A percentile compares a stretch with the other conserved stretches of the same genome.
Conservation (phyloP, 805 yeast species). For the Pichia cabralensis region DNA sequence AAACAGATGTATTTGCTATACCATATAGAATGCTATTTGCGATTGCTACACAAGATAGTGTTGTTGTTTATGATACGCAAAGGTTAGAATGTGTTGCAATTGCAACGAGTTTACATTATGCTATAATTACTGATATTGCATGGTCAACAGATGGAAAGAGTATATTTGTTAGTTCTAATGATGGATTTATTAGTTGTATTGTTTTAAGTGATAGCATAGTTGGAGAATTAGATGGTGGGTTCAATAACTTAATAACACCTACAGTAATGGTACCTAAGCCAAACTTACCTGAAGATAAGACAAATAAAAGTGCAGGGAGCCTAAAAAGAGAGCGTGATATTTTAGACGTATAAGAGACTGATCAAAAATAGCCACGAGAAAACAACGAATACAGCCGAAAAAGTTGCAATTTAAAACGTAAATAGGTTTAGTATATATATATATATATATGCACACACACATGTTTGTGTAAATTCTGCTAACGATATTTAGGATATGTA, state of each 20-base stretch:
- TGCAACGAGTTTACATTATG: slow-evolving; percentile 75
- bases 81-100: slow-evolving; percentile 57
- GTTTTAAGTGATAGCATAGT: slow-evolving; percentile 42
- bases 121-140: slow-evolving; percentile 75
- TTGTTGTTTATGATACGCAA: slow-evolving; percentile 75
- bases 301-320: too few relatives aligned
- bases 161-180: slow-evolving; percentile 73
- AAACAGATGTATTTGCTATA: slow-evolving; percentile 34
- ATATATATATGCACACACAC: too few relatives aligned
- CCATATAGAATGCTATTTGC: slow-evolving; percentile 84
- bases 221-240: slow-evolving; percentile 36
- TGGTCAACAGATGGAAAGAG: slow-evolving; percentile 76
- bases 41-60: slow-evolving; percentile 83
- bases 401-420: too few relatives aligned
- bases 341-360: too few relatives aligned
- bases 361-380: too few relatives aligned
- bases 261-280: background rate
- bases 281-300: background rate
- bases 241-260: too few relatives aligned
- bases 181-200: slow-evolving; percentile 79
- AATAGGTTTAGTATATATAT: too few relatives aligned
- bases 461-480: too few relatives aligned
- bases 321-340: too few relatives aligned
- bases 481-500: too few relatives aligned
- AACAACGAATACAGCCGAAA: too few relatives aligned